Conservation (phyloP, 176 grass and related monocot species). For the Puya raimondii region DNA sequence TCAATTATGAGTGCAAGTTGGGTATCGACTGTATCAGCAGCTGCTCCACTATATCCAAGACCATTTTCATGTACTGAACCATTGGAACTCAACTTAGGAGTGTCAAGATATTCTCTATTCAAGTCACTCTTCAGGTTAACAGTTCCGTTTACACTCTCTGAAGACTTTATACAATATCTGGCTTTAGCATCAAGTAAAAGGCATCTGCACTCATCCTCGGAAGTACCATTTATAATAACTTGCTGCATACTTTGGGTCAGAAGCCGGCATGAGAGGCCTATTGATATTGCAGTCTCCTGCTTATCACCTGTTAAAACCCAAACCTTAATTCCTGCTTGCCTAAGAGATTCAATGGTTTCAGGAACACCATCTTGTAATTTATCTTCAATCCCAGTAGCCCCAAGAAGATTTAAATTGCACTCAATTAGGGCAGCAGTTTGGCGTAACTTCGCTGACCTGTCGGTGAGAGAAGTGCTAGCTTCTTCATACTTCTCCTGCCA, state of each 20-base stretch:
- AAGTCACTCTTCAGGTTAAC: slow-evolving; percentile 18
- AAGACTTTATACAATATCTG: slow-evolving; percentile 52
- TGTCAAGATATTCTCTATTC: slow-evolving; percentile 29
- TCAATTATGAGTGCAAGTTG: slow-evolving; percentile 92
- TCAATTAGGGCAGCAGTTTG: slow-evolving; percentile 80
- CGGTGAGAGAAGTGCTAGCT: slow-evolving; percentile 87
- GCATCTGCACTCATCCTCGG: slow-evolving; percentile 66
- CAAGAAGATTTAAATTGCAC: slow-evolving; percentile 77
- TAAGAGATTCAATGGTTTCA: slow-evolving; percentile 86
- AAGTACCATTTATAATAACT: slow-evolving; percentile 93
- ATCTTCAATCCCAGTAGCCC: slow-evolving; percentile 90
- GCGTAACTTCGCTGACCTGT: slow-evolving; percentile 89
- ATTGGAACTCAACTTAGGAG: slow-evolving; percentile 33
- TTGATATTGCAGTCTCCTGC: slow-evolving; percentile 99
- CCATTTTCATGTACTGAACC: slow-evolving; percentile 39
- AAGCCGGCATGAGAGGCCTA: slow-evolving; percentile 80
- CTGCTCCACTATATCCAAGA: slow-evolving; percentile 31
- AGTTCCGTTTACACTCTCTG: slow-evolving; percentile 24
- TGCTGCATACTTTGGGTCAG: slow-evolving; percentile 64
- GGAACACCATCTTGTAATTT: slow-evolving; percentile 99
- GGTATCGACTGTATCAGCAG: slow-evolving; percentile 28
- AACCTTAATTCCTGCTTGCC: slow-evolving; percentile 96
- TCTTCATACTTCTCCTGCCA: slow-evolving; percentile 92
- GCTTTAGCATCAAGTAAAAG: slow-evolving; percentile 85
- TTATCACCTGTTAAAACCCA: slow-evolving; percentile 99